phyloP scores from a whole-genome alignment of 345 rosid genomes.

The Melastoma malabathricum region DNA sequence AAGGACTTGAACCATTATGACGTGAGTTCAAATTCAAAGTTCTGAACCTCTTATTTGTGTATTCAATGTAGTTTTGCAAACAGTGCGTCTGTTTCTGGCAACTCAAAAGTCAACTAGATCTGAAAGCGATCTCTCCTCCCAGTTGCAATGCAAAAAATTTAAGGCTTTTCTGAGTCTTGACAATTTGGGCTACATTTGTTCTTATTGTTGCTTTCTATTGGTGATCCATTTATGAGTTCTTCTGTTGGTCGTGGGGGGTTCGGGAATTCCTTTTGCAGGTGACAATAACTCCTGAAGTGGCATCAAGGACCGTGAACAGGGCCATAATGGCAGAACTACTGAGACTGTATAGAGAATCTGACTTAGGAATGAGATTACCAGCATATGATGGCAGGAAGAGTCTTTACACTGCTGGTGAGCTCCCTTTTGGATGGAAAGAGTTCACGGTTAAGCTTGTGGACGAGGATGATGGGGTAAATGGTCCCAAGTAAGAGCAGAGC shows the following conservation, averaged over 20 bases:
- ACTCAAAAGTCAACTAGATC: too few species aligned
- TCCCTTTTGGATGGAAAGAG: constrained; percentile 85
- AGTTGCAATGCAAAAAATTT: too few species aligned
- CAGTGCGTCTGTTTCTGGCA: too few species aligned
- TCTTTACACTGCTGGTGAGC: constrained; percentile 92
- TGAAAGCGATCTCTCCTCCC: too few species aligned
- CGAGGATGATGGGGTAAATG: constrained; percentile 64
- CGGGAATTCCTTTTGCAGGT: constrained; percentile 41
- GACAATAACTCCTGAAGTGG: constrained; percentile 85
- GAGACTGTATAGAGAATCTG: constrained; percentile 73
- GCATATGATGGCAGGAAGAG: constrained; percentile 98
- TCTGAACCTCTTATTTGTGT: constrained; percentile 1
- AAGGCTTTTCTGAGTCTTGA: too few species aligned
- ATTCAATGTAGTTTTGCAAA: background rate
- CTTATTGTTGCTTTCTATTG: constrained; percentile 12
- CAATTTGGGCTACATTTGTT: constrained; percentile 13
- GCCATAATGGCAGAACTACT: constrained; percentile 92
- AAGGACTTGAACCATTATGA: constrained; percentile 95
- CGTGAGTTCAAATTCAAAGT: constrained; percentile 35
- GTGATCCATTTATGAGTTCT: too few species aligned
- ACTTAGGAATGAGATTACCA: constrained; percentile 82
- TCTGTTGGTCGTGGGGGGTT: too few species aligned
- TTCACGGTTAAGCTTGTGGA: constrained; percentile 66
- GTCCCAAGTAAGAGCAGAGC: constrained; percentile 61
- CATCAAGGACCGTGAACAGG: constrained; percentile 76